Evolutionary conservation across 1,139 yeast species (phyloP), one percentile per base, ranked within the genome.

Genomic region (Scheffersomyces segobiensis): DNA sequence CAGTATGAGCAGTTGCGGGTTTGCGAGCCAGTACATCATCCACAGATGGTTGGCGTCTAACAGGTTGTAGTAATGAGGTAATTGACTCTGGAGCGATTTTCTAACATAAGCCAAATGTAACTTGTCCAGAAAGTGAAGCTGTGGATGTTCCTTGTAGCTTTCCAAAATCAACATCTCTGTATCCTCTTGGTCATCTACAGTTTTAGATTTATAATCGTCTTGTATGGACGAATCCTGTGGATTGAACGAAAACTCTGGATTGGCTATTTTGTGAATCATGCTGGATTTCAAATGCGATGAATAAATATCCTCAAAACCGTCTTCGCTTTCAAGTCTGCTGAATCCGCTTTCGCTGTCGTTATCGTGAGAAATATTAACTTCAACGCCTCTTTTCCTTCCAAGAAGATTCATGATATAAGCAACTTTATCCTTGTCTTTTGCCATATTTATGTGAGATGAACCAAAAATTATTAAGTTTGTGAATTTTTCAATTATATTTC

Each of bases 31-130:
- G 71, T 91, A 93, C 2, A 89, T 62, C 71, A 95, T 76, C 99
- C 99, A 96, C 0, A 97, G 88, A 62, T 90, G 93, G 24, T 96
- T 90, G 0, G 98, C 95, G 72, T 95, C 98, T 53, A 91, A 77
- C 0, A 78, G 75, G 54, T 75, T 72, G 72, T 80, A 83, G 52
- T 73, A 67, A 2, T 71, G 64, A 0, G 93, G 89, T 39, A 90
- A 78, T 39, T 80, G 77, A 39, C 70, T 72, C 21, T 60, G 64
- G 24, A 90, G 73, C 52, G 80, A 78, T 26, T 55, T 58, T 39
- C 60, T 59, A 8, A 68, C 53, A 56, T 66, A 73, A 5, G 52
- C 52, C n/a, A 60, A 52, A 58, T 71, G 75, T 10, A 50, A 14
- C 7, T 62, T 62, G 17, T 49, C 52, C 48, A 54, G 49, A 26